A percentile compares a stretch with the other conserved stretches of the same genome.
phyloP scores from a whole-genome alignment of 2,329 filamentous ascomycete species.

The Fusarium newnesense region DNA sequence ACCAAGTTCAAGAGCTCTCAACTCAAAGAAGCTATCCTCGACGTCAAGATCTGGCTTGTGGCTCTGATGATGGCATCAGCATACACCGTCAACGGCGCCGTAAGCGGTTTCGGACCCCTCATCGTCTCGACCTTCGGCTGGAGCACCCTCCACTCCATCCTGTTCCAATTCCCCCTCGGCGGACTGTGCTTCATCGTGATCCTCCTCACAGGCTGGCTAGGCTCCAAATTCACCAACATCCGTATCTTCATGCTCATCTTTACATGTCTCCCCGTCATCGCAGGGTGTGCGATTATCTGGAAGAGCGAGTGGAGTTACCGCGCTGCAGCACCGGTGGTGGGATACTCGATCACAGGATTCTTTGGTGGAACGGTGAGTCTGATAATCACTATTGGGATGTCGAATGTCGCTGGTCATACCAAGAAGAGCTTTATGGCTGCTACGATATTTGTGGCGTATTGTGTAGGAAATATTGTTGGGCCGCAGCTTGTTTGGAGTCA shows the following conservation, averaged over 20 bases:
- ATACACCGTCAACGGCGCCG: conserved; percentile 77
- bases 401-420: conserved; percentile 79
- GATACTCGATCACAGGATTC: conserved; percentile 78
- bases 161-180: conserved; percentile 80
- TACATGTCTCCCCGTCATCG: conserved; percentile 78
- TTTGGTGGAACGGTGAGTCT: conserved; percentile 76
- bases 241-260: conserved; percentile 72
- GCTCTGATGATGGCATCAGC: conserved; percentile 76
- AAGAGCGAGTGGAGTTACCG: conserved; percentile 71
- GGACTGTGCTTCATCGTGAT: conserved; percentile 75
- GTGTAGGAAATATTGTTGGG: conserved; percentile 79
- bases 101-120: conserved; percentile 75
- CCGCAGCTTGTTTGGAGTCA: conserved; percentile 77
- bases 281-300: conserved; percentile 80
- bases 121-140: conserved; percentile 79
- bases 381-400: conserved; percentile 63
- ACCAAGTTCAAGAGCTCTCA: conserved; percentile 69
- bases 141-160: conserved; percentile 70
- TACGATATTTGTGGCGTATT: conserved; percentile 79
- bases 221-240: conserved; percentile 68
- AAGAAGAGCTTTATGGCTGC: conserved; percentile 83
- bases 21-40: conserved; percentile 66
- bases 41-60: conserved; percentile 72
- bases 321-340: conserved; percentile 73
- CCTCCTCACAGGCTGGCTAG: conserved; percentile 72